Percentiles rank a stretch among this genome's conserved stretches.
These are phyloP conservation scores for Lactifluus hygrophoroides DNA, from an alignment of 768 basidiomycete genomes.

Conservation along the genomic window DNA sequence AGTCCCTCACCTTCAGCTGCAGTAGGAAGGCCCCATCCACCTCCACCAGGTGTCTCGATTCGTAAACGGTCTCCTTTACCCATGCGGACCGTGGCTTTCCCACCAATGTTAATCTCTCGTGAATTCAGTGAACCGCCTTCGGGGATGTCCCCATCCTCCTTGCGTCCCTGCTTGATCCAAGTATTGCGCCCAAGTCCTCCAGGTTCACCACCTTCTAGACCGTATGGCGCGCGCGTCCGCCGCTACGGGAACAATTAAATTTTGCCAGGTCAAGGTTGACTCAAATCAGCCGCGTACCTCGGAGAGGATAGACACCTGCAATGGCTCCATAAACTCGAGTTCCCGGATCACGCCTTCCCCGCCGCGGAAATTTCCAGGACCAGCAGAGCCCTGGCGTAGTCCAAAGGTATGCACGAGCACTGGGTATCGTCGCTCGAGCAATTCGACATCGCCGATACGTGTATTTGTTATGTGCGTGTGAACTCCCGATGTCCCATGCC, in stretches of 20 bases:
- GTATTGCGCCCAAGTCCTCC: conserved; percentile 72
- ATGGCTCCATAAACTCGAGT: conserved; percentile 68
- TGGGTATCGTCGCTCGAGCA: conserved; percentile 89
- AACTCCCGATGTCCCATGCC: conserved; percentile 91
- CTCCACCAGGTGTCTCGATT: conserved; percentile 87
- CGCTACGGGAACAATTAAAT: conserved; percentile 37
- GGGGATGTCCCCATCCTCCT: conserved; percentile 52
- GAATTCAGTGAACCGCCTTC: conserved; percentile 54
- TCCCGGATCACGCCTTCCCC: conserved; percentile 83
- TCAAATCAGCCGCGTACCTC: conserved; percentile 43
- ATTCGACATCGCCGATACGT: conserved; percentile 87
- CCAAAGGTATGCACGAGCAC: conserved; percentile 83
- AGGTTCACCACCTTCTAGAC: conserved; percentile 68
- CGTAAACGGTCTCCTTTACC: conserved; percentile 75
- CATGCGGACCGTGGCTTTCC: conserved; percentile 82
- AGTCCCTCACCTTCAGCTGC: background rate
- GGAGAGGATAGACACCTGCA: conserved; percentile 84
- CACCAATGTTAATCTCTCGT: conserved; percentile 77
- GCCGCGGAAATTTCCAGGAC: conserved; percentile 63
- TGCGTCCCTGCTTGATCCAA: conserved; percentile 70
- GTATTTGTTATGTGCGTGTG: conserved; percentile 94
- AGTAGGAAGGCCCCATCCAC: conserved; percentile 60
- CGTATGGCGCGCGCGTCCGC: conserved; percentile 80
- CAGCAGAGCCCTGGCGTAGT: conserved; percentile 59
- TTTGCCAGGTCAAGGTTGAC: background rate